Base-by-base conservation (phyloP, 2,329 filamentous ascomycete genomes). In the Conoideocrella luteorostrata region DNA sequence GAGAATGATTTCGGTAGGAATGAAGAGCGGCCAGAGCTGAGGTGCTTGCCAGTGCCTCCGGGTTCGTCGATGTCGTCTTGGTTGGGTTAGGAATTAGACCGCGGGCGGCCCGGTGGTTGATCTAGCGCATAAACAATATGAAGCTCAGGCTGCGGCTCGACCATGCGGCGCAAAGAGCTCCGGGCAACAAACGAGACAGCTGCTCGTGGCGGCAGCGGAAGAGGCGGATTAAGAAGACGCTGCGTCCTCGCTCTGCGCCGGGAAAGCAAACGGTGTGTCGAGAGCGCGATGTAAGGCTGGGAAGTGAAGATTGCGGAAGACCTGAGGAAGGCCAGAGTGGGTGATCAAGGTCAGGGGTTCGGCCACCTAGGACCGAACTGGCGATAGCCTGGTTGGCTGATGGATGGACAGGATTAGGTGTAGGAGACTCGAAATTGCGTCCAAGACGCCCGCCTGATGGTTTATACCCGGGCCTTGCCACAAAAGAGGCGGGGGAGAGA, bases 261-360 rank as follows among this genome's bases (percentile, higher is more conserved):
- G 20, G 24, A 47, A 44, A 44, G 37, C 37, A 40, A 44, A 37
- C 30, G 41, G 26, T 44, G 33, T 12, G 38, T 29, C 26, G 37
- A 44, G 15, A 38, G 22, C 28, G 36, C 45, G 28, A 47, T 41
- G 42, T 20, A 39, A 29, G 39, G 44, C 29, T 43, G 44, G 26
- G 17, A 22, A 32, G 15, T 22, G 21, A 35, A 29, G 35, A 42
- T 22, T 21, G 39, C 44, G 32, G 44, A 38, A 30, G 30, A 20
- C 37, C 33, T 15, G 28, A 45, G 42, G 32, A 23, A 45, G 41
- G 46, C 38, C 42, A 47, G 46, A 41, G 34, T 42, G 46, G 24
- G 30, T 30, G 42, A 26, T 29, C 21, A 15, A 26, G 41, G 22
- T 44, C 46, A 44, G 42, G 41, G 38, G 42, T 44, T 34, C 18